Evolutionary conservation across 1,139 yeast species (phyloP), one percentile per base, ranked within the genome.

Genomic region (Hansenula lynferdii): DNA sequence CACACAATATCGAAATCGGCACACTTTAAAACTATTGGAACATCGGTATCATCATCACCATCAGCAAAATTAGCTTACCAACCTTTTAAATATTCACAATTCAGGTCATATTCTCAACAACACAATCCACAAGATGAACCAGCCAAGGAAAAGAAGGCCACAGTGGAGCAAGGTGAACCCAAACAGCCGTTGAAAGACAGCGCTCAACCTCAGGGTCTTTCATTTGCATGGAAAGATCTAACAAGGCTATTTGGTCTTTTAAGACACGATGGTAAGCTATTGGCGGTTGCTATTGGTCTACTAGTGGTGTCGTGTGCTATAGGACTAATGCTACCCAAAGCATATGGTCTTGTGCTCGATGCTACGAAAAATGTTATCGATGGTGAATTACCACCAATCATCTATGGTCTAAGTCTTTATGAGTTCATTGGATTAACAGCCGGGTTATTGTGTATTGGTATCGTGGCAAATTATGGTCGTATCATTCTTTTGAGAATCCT

Each of bases 391-490:
- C 63, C 63, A 11, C 56, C 59, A 6, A 57, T 56, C 46, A 56
- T 73, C 14, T 75, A 67, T 48, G 82, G 80, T 1, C 55, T 69
- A 23, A 65, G 75, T 1, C 56, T 75, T 38, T 68, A 62, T 45
- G 63, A 64, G 42, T 79, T 81, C 48, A 61, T 77, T 37, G 55
- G 62, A 2, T 67, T 69, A 0, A 64, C 75, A 42, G 75, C 74
- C 2, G 75, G 70, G 1, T 62, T 87, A 12, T 74, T 90, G 47
- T 58, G 77, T 0, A 55, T 83, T 1, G 95, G 96, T 4, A 80
- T 94, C 1, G 56, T 69, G 10, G 84, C 96, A 3, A 86, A 90
- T 45, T 87, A 81, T 62, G 92, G 90, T 8, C 72, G 97, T 53
- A 74, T 84, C 22, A 78, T 85, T 42, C 58, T 86, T 30, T 65